Conservation (phyloP, 495 filamentous ascomycete genomes). For the Podospora tetraspora region DNA sequence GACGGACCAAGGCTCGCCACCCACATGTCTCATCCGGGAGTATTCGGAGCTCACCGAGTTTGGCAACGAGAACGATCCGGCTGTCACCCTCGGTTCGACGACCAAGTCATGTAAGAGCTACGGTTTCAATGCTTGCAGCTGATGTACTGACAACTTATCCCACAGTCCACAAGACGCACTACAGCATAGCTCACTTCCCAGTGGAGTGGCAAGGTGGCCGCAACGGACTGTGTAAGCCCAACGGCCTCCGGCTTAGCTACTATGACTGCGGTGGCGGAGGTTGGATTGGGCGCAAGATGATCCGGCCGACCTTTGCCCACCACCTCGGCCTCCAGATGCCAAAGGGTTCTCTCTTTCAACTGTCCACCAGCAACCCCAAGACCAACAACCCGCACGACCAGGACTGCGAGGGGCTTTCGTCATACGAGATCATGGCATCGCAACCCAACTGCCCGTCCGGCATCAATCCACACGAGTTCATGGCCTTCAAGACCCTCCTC, state of each 20-base stretch:
- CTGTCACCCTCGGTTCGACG: conserved; percentile 29
- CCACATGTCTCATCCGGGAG: conserved; percentile 18
- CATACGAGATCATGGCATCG: conserved; percentile 51
- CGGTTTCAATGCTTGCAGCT: not conserved
- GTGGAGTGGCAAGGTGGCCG: conserved; percentile 19
- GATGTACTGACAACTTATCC: too few relatives aligned
- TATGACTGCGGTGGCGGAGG: conserved; percentile 21
- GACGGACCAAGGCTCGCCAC: conserved; percentile 7
- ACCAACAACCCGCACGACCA: not conserved
- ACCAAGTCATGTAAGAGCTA: conserved; percentile 28
- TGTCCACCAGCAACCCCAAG: not conserved
- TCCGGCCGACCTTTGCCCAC: conserved; percentile 34
- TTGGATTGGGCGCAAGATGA: conserved; percentile 30
- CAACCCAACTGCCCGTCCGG: conserved; percentile 44
- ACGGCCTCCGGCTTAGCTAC: conserved; percentile 27
- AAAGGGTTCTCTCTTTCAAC: conserved; percentile 18
- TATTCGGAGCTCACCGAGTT: conserved; percentile 20
- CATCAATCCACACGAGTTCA: conserved; percentile 47
- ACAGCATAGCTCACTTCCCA: conserved; percentile 23
- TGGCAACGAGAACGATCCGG: not conserved
- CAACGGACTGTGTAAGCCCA: conserved; percentile 28
- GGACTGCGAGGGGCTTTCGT: conserved; percentile 39
- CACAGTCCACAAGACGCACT: conserved; percentile 31
- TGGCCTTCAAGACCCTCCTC: conserved; percentile 44
- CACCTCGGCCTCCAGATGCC: conserved; percentile 35